These are phyloP conservation scores for Candida ascalaphidarum DNA, from an alignment of 805 yeast species.

Conservation along the genomic window DNA sequence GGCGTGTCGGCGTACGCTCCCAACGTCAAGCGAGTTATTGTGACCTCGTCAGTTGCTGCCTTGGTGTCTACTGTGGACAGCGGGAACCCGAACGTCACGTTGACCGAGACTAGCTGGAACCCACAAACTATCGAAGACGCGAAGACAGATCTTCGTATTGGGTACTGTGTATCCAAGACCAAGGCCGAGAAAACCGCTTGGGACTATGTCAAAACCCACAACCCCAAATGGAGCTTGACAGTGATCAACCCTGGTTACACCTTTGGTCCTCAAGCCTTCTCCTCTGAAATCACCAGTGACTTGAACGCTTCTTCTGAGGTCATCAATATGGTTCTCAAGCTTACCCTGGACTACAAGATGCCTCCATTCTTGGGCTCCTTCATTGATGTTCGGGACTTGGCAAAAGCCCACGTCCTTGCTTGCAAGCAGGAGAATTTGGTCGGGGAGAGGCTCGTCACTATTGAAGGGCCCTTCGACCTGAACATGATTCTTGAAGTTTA, in stretches of 20 bases:
- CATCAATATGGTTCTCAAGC: background rate
- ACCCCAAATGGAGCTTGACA: background rate
- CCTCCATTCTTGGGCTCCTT: no score
- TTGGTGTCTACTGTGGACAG: constrained; percentile 3
- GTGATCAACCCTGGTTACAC: background rate
- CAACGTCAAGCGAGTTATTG: constrained; percentile 5
- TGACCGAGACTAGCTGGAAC: constrained; percentile 5
- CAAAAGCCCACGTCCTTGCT: no score
- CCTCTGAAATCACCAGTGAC: constrained; percentile 7
- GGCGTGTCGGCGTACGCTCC: constrained; percentile 4
- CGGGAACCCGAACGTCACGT: constrained; percentile 1
- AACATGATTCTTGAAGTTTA: no score
- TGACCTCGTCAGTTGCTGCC: constrained; percentile 6
- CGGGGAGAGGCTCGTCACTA: no score
- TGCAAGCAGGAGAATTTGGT: no score
- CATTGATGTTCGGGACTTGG: no score
- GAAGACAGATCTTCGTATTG: constrained; percentile 2
- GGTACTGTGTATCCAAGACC: constrained; percentile 7
- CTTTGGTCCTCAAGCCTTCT: no score
- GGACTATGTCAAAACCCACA: background rate
- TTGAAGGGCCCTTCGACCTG: no score
- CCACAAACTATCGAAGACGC: constrained; percentile 5
- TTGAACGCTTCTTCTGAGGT: no score
- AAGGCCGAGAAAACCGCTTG: constrained; percentile 10
- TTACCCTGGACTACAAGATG: no score